phyloP scores from a whole-genome alignment of 2,329 filamentous ascomycete genomes.

The Colletotrichum tamarilloi region DNA sequence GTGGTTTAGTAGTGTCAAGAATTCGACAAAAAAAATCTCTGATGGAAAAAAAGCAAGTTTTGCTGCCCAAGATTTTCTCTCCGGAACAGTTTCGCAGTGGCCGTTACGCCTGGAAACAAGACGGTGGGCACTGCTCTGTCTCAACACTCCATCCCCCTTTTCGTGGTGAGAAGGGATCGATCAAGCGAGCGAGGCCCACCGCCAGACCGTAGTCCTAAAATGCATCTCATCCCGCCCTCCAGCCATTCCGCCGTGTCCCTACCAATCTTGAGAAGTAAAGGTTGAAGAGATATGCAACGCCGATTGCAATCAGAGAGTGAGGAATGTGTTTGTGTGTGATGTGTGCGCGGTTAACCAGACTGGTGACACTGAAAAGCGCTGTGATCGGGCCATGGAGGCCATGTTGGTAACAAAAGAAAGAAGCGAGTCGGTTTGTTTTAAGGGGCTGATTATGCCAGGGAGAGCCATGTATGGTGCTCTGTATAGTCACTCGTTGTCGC shows the following conservation, averaged over 20 bases:
- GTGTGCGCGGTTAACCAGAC: constrained; percentile 17
- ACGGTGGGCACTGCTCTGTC: constrained; percentile 1
- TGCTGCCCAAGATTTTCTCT: constrained; percentile 21
- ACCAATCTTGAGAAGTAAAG: constrained; percentile 35
- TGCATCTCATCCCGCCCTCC: constrained; percentile 34
- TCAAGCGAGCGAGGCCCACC: constrained; percentile 5
- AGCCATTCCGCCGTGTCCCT: constrained; percentile 30
- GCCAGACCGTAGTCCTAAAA: constrained; percentile 32
- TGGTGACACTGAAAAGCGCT: constrained; percentile 24
- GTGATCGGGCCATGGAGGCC: constrained; percentile 20
- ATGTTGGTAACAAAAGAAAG: constrained; percentile 28
- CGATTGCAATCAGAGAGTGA: constrained; percentile 26
- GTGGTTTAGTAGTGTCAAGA: constrained; percentile 20
- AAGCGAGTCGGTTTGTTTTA: constrained; percentile 21
- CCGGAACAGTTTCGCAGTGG: constrained; percentile 21
- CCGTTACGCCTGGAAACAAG: constrained; percentile 35
- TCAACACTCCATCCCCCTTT: neutral
- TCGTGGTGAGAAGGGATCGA: neutral
- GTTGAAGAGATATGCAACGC: constrained; percentile 30
- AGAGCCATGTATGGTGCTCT: constrained; percentile 18
- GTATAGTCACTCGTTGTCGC: constrained; percentile 9
- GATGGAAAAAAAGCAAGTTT: constrained; percentile 27
- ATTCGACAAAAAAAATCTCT: constrained; percentile 11
- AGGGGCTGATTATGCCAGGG: constrained; percentile 9
- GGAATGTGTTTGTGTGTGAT: constrained; percentile 19